phyloP scores from a whole-genome alignment of 169 alveolate species.

The Babesia caballi region DNA sequence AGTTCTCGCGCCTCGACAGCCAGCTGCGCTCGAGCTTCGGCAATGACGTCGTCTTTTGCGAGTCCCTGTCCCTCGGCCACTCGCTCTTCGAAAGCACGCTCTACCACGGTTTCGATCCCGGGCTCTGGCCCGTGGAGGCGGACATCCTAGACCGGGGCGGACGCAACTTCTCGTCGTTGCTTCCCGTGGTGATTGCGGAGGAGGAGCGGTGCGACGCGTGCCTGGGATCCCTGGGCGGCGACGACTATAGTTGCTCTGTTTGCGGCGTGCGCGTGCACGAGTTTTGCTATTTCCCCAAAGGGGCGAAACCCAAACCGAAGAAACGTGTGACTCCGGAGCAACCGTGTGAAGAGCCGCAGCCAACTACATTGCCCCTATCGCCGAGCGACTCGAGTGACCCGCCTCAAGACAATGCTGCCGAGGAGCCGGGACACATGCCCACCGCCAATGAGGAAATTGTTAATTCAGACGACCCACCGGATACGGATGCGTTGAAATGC shows the following conservation, averaged over 20 bases:
- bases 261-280: slow-evolving; percentile 18
- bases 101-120: background rate
- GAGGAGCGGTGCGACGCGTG: slow-evolving; percentile 42
- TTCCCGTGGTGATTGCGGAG: background rate
- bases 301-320: no score
- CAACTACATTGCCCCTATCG: background rate
- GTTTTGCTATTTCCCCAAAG: background rate
- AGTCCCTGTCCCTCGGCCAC: background rate
- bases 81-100: background rate
- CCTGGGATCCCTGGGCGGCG: background rate
- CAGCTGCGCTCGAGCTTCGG: background rate
- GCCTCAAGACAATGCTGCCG: no score
- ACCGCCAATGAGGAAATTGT: background rate
- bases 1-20: background rate
- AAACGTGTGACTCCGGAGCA: no score
- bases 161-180: background rate
- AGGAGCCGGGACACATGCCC: background rate
- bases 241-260: background rate
- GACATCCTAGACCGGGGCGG: background rate
- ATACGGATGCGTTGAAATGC: no score
- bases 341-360: background rate
- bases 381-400: background rate
- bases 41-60: background rate
- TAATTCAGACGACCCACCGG: no score
- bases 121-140: background rate